Evolutionary conservation across 352 stramenopile species (phyloP), one percentile per base, ranked within the genome.

Genomic region (Pythium aquatile): DNA sequence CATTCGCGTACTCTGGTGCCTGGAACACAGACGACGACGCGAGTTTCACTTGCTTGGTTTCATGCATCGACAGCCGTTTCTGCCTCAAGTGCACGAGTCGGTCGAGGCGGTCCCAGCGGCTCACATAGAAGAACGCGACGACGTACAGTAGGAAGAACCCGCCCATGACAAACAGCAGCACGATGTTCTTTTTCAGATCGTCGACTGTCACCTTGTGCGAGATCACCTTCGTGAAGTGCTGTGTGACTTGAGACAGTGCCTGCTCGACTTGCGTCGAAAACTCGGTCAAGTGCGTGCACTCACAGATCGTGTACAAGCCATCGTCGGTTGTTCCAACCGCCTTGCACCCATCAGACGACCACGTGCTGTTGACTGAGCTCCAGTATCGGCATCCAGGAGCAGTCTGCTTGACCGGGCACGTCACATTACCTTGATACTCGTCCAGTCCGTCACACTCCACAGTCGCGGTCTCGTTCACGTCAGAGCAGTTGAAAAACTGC

Each of bases 261-360:
- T 90, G 65, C n/a, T 76, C 68, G 5, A 90, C 76, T 65, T 92
- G 69, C 0, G 83, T 87, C 4, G 77, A 79, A 35, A 92, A 92
- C 54, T 92, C 83, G 0, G 83, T 92, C 39, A 92, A 67, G 67
- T 92, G 83, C 16, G 72, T 86, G 60, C 83, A 92, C 51, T 86
- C 75, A 52, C 83, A 92, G 30, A 90, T 85, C 29, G 79, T 92
- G 52, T 89, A 90, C n/a, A 81, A 66, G 1, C 77, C 77, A 30
- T 90, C 76, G 29, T 76, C 74, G 2, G 77, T 88, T 9, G 76
- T 88, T 13, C 77, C 81, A 8, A 75, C 76, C 8, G 76, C 73
- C 26, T 53, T 33, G 42, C 83, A 92, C 3, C 83, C 83, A 2
- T 87, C 70, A 1, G 83, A 83, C 0, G 83, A 89, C 83, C 83